phyloP scores from a whole-genome alignment of 2,329 filamentous ascomycete genomes.

The Fragosphaeria purpurea region DNA sequence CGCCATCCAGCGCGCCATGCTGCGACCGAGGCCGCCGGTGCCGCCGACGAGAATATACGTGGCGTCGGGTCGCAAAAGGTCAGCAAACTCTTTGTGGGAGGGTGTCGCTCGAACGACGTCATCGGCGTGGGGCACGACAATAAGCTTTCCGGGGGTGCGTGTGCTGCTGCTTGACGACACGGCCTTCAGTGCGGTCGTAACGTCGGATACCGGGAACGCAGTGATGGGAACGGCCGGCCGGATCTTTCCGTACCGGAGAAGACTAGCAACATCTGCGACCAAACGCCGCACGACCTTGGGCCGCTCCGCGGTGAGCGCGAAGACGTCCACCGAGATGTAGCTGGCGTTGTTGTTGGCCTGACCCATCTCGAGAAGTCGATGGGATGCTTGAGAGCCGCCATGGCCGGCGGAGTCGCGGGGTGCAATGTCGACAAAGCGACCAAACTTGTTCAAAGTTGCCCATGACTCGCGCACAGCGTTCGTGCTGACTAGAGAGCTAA shows the following conservation, averaged over 20 bases:
- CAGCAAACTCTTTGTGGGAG: conserved; percentile 21
- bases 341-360: conserved; percentile 33
- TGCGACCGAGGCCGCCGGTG: conserved; percentile 39
- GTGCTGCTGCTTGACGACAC: conserved; percentile 19
- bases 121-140: conserved; percentile 30
- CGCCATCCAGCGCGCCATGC: conserved; percentile 39
- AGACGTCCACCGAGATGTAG: conserved; percentile 36
- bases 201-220: conserved; percentile 26
- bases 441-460: conserved; percentile 31
- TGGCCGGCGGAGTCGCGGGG: conserved; percentile 1
- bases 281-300: conserved; percentile 31
- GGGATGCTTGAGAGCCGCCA: not conserved
- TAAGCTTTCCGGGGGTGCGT: conserved; percentile 31
- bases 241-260: conserved; percentile 25
- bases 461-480: conserved; percentile 30
- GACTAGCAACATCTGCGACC: conserved; percentile 25
- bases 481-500: conserved; percentile 32
- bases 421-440: conserved; percentile 11
- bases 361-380: conserved; percentile 34
- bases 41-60: conserved; percentile 42
- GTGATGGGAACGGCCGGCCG: conserved; percentile 26
- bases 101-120: conserved; percentile 33
- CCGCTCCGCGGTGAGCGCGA: conserved; percentile 31
- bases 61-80: conserved; percentile 29
- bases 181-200: conserved; percentile 26